Percentiles rank a stretch among this genome's conserved stretches.
Evolutionary conservation across 2,329 filamentous ascomycete species (phyloP).

Genomic region (Diaporthe sp.): DNA sequence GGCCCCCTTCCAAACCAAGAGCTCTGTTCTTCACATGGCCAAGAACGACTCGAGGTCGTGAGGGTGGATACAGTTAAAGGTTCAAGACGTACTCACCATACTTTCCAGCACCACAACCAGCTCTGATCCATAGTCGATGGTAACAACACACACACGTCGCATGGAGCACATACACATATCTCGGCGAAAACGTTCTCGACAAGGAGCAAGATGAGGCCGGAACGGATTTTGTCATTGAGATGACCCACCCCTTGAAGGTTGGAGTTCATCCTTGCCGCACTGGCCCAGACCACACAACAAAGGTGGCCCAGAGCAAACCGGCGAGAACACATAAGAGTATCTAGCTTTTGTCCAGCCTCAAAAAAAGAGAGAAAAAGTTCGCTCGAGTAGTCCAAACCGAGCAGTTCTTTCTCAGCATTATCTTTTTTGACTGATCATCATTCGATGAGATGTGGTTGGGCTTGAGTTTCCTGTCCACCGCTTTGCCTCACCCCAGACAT

Average conservation of each 20-base stretch:
- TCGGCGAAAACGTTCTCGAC: background rate
- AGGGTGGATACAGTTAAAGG: background rate
- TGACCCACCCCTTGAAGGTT: background rate
- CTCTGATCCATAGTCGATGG: background rate
- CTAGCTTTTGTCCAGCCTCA: slow-evolving; percentile 10
- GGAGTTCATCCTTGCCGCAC: background rate
- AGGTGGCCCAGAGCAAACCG: background rate
- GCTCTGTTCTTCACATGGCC: background rate
- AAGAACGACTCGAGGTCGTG: background rate
- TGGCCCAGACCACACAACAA: background rate
- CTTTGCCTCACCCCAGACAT: background rate
- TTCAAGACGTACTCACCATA: slow-evolving; percentile 42
- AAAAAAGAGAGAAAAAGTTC: background rate
- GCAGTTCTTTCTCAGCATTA: background rate
- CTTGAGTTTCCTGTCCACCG: background rate
- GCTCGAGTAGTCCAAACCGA: background rate
- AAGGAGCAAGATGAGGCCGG: slow-evolving; percentile 3
- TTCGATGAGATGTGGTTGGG: slow-evolving; percentile 24
- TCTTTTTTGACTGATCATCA: slow-evolving; percentile 28
- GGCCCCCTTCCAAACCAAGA: background rate
- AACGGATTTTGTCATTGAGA: slow-evolving; percentile 23
- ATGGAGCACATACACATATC: background rate
- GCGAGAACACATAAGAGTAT: background rate
- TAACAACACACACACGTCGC: background rate
- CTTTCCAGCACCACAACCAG: background rate